Evolutionary conservation across 495 filamentous ascomycete species (phyloP).

Genomic region (Tetracladium marchalianum): DNA sequence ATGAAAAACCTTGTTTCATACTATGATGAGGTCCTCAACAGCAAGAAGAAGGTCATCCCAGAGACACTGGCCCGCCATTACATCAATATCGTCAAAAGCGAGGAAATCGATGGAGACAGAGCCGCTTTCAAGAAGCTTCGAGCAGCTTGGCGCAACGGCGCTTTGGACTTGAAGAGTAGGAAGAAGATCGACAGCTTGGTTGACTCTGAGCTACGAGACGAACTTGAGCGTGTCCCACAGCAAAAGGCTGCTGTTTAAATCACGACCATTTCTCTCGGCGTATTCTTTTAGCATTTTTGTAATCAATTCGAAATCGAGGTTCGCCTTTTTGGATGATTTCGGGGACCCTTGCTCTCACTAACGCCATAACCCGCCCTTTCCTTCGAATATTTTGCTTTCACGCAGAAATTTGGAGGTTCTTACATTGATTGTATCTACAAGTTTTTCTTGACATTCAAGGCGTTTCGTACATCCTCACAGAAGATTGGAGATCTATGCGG

Average conservation of each 20-base stretch:
- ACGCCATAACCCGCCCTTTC: background rate
- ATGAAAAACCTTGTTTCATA: constrained; percentile 47
- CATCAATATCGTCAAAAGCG: constrained; percentile 36
- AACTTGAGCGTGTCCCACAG: constrained; percentile 26
- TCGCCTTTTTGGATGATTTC: no score
- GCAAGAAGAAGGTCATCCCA: constrained; percentile 34
- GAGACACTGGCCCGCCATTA: constrained; percentile 44
- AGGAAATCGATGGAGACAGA: constrained; percentile 25
- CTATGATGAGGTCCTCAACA: constrained; percentile 44
- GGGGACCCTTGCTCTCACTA: no score
- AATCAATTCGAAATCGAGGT: no score
- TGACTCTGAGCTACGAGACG: constrained; percentile 29
- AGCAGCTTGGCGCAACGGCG: constrained; percentile 41
- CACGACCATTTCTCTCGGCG: no score
- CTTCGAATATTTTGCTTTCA: constrained; percentile 1
- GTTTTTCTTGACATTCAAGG: constrained; percentile 18
- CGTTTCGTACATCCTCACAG: constrained; percentile 17
- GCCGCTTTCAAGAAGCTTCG: constrained; percentile 40
- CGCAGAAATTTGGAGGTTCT: background rate
- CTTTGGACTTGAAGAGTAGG: constrained; percentile 44
- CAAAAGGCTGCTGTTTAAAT: constrained; percentile 8
- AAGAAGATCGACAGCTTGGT: constrained; percentile 40
- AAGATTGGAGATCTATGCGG: constrained; percentile 17
- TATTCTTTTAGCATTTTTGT: no score
- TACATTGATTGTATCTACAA: constrained; percentile 20